These are phyloP conservation scores for Scedosporium boydii DNA, from an alignment of 2,329 filamentous ascomycete species.

Conservation along the genomic window DNA sequence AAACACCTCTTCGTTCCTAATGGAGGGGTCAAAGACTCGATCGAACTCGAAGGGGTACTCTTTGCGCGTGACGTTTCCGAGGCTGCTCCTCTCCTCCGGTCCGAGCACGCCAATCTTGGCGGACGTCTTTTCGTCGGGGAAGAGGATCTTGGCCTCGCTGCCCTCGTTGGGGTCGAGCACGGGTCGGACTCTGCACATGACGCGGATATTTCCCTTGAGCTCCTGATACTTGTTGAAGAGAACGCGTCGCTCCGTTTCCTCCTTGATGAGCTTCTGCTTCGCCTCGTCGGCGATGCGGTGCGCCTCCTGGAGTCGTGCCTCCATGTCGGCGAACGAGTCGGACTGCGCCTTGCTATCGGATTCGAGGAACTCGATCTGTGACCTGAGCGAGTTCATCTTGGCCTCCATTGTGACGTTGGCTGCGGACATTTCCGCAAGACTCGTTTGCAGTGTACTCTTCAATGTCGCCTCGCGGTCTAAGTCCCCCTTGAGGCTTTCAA, in stretches of 20 bases:
- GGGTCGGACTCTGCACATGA: slow-evolving; percentile 93
- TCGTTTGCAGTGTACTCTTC: slow-evolving; percentile 42
- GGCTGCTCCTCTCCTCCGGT: slow-evolving; percentile 72
- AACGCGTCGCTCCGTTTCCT: slow-evolving; percentile 82
- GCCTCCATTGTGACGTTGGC: slow-evolving; percentile 62
- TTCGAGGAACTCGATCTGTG: slow-evolving; percentile 81
- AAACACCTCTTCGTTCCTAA: slow-evolving; percentile 80
- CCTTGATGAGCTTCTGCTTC: slow-evolving; percentile 75
- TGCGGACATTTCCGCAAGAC: slow-evolving; percentile 47
- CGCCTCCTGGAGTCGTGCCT: slow-evolving; percentile 71
- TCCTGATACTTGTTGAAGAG: slow-evolving; percentile 98
- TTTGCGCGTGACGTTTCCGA: slow-evolving; percentile 67
- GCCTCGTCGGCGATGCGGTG: slow-evolving; percentile 58
- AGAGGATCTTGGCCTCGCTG: slow-evolving; percentile 63
- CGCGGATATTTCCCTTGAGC: slow-evolving; percentile 93
- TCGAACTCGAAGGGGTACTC: slow-evolving; percentile 86
- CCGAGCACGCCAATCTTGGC: slow-evolving; percentile 80
- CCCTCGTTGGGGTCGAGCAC: slow-evolving; percentile 50
- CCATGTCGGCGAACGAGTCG: slow-evolving; percentile 72
- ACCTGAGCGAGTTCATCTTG: slow-evolving; percentile 64
- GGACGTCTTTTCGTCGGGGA: slow-evolving; percentile 74
- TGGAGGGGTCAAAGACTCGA: slow-evolving; percentile 72
- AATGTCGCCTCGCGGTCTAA: slow-evolving; percentile 55
- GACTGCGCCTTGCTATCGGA: slow-evolving; percentile 85
- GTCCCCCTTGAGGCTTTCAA: slow-evolving; percentile 37